phyloP scores from a whole-genome alignment of 192 early-diverging fungal genomes.

The Coemansia sp. region DNA sequence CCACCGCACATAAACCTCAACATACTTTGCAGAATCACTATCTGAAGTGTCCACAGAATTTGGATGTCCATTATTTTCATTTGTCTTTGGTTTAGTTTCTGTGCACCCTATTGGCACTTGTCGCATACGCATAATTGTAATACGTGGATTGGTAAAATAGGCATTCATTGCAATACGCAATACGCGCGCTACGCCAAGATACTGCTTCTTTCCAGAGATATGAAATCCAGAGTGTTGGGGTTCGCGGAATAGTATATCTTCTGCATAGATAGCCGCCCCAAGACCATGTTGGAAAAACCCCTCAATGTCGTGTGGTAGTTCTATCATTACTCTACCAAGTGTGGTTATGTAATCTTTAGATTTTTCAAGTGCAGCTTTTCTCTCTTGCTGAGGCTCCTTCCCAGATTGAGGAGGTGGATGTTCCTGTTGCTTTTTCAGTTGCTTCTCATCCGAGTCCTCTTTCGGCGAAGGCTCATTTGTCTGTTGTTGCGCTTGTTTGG shows the following conservation, averaged over 20 bases:
- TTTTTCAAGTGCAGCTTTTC: background rate
- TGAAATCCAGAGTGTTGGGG: conserved; percentile 38
- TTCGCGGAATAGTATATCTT: conserved; percentile 28
- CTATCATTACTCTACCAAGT: conserved; percentile 39
- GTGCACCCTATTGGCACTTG: conserved; percentile 10
- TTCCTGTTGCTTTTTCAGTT: background rate
- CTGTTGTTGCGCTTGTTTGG: background rate
- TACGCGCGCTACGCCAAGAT: conserved; percentile 29
- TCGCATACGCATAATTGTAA: conserved; percentile 25
- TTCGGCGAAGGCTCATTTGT: background rate
- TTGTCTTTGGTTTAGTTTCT: background rate
- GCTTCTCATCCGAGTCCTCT: no score
- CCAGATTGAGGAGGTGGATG: background rate
- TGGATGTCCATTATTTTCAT: background rate
- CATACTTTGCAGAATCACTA: background rate
- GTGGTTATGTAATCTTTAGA: conserved; percentile 26
- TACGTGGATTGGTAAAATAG: conserved; percentile 24
- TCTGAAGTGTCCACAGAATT: background rate
- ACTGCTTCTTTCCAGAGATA: conserved; percentile 23
- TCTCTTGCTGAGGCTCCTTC: background rate
- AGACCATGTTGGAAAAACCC: conserved; percentile 35
- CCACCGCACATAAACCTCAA: conserved; percentile 46
- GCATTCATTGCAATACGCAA: conserved; percentile 36
- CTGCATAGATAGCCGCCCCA: conserved; percentile 12
- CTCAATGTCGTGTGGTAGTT: conserved; percentile 46